Base-by-base conservation (phyloP, 2,329 filamentous ascomycete genomes). In the Tympanopsis confertula region DNA sequence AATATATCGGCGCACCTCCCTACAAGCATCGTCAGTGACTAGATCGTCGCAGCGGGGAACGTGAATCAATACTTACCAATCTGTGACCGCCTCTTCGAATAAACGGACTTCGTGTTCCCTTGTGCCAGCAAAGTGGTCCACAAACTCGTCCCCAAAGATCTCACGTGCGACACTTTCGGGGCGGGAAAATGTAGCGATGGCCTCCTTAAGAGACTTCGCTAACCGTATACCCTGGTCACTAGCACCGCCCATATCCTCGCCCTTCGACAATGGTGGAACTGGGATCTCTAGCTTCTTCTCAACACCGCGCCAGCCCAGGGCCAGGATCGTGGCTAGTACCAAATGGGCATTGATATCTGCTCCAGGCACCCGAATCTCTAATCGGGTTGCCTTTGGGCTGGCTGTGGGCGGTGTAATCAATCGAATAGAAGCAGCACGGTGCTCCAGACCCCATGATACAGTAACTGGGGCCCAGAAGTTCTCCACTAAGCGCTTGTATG, bases 381-480 rank as follows among this genome's bases (percentile, higher is more conserved):
- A 88, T 12, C 91, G 75, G 7, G 89, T 96, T 4, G 87, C 85
- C 45, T 85, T 86, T 0, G 86, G 69, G 46, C 86, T 89, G 22
- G 82, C 74, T 0, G 85, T 91, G 0, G 91, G 89, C 12, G 89
- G 89, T 0, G 86, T 78, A 47, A 98, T 95, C 22, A 98, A 62
- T 14, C 91, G 76, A 46, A 98, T 82, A 0, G 85, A 93, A 0
- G 91, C 89, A 4, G 87, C 88, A 43, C 91, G 85, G 57, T 98
- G 89, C 60, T 96, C 91, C 4, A 95, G 65, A 1, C 91, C 91
- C 91, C 91, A 98, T 0, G 86, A 94, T 0, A 96, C 91, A 0
- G 89, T 95, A 4, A 98, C 91, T 0, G 91, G 91, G 0, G 91
- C 91, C 91, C 91, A 98, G 62, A 95, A 96, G 63, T 96, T 96